Base-by-base conservation (phyloP, 306 rosid genomes). In the Prunus dulcis region DNA sequence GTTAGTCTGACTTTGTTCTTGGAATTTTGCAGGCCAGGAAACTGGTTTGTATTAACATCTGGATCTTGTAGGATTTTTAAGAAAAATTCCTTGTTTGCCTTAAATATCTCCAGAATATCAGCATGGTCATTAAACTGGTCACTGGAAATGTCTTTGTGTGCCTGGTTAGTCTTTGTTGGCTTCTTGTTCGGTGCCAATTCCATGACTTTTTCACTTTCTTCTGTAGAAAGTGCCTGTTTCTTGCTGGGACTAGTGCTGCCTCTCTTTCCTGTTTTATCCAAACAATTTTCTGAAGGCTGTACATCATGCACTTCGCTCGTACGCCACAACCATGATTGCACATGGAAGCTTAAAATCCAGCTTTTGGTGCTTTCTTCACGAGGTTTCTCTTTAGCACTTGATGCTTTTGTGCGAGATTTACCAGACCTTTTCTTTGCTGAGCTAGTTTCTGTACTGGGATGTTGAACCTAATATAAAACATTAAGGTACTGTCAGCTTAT, bases 1-100 rank as follows among this genome's bases (percentile, higher is more conserved):
- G 82, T 86, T 79, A 95, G 81, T 69, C 85, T 81, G 27, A 80
- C 84, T 56, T 74, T 71, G 64, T 69, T 80, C 62, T 67, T 81
- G 23, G 87, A 84, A 64, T 79, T 88, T 79, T 80, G 73, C 56
- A 65, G 76, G 46, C 80, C 71, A 5, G 64, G 86, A 58, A 49
- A 64, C 49, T 61, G 80, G 74, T 70, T 85, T 47, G 58, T 65
- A 28, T 76, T 47, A 32, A 74, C n/a, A 22, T 86, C 83, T 20
- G 79, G 82, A 57, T 82, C 89, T 69, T 73, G 82, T 1, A 90
- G 79, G 71, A 92, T 78, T 79, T 90, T 89, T n/a, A 92, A 78
- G 71, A 95, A 78, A 55, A 89, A 69, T 58, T 89, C 93, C 84
- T 87, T 87, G 81, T 95, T 89, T 66, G 69, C 83, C 71, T 73